Conservation (phyloP, 2,329 filamentous ascomycete species). For the Cladosporium sp. region DNA sequence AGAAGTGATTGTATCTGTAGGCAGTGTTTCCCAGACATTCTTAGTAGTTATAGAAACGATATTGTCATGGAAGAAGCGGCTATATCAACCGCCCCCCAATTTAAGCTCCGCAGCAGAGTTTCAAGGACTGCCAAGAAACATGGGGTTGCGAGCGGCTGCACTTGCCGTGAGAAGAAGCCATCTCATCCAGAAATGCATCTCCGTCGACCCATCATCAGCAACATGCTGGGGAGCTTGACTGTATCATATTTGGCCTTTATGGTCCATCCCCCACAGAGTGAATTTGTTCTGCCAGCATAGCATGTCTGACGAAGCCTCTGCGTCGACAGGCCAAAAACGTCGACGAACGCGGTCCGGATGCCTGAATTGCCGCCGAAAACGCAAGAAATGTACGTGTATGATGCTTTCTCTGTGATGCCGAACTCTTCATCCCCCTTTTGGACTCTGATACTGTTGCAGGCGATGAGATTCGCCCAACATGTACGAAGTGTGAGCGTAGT, state of each 20-base stretch:
- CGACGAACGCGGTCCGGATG: conserved; percentile 13
- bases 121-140: not conserved
- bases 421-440: not conserved
- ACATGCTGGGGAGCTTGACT: not conserved
- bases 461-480: conserved; percentile 4
- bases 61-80: not conserved
- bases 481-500: conserved; percentile 4
- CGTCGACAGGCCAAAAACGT: conserved; percentile 10
- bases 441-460: not conserved
- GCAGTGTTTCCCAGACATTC: not conserved
- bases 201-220: not conserved
- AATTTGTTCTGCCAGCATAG: not conserved
- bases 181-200: not conserved
- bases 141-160: conserved; percentile 3
- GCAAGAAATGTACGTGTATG: conserved; percentile 16
- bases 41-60: not conserved
- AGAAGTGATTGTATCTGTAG: not conserved
- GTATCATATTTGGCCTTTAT: not conserved
- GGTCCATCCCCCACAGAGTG: not conserved
- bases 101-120: not conserved
- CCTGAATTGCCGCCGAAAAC: conserved; percentile 16
- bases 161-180: not conserved
- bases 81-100: not conserved
- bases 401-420: not conserved
- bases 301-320: conserved; percentile 10